These are phyloP conservation scores for Tulasnella sp. DNA, from an alignment of 768 basidiomycete genomes.

Conservation along the genomic window DNA sequence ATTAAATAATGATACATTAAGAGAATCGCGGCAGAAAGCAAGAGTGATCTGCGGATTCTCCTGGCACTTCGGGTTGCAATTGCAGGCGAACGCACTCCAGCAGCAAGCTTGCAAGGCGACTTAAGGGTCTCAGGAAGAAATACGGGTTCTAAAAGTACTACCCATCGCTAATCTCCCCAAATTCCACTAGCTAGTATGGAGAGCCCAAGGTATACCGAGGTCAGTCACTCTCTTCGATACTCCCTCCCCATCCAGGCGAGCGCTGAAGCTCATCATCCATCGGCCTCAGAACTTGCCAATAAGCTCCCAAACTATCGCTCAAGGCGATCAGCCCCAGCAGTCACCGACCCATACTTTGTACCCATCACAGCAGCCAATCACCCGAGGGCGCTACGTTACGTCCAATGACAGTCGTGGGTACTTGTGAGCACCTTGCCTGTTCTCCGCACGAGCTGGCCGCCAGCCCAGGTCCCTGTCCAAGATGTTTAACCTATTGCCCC, in stretches of 20 bases:
- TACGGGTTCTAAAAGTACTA: too few relatives aligned
- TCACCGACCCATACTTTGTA: not conserved
- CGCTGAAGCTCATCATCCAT: not conserved
- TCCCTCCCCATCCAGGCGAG: not conserved
- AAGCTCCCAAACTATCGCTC: not conserved
- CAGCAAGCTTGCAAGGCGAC: too few relatives aligned
- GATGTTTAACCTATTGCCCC: slow-evolving; percentile 6
- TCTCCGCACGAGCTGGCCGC: not conserved
- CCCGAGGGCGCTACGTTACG: slow-evolving; percentile 55
- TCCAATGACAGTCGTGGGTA: slow-evolving; percentile 82
- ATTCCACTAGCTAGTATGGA: not conserved
- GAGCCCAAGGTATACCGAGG: not conserved
- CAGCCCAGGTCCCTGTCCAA: not conserved
- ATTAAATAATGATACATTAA: too few relatives aligned
- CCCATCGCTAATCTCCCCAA: not conserved
- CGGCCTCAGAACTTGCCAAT: not conserved
- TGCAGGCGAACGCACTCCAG: not conserved
- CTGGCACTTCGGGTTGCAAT: not conserved
- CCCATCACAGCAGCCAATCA: not conserved
- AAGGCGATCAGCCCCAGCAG: too few relatives aligned
- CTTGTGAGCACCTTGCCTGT: slow-evolving; percentile 44
- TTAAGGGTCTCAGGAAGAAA: too few relatives aligned
- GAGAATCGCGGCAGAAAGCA: too few relatives aligned
- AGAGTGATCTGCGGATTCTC: not conserved
- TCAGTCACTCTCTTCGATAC: not conserved